phyloP scores from a whole-genome alignment of 2,329 filamentous ascomycete genomes.

The Domatiomyces globalis region DNA sequence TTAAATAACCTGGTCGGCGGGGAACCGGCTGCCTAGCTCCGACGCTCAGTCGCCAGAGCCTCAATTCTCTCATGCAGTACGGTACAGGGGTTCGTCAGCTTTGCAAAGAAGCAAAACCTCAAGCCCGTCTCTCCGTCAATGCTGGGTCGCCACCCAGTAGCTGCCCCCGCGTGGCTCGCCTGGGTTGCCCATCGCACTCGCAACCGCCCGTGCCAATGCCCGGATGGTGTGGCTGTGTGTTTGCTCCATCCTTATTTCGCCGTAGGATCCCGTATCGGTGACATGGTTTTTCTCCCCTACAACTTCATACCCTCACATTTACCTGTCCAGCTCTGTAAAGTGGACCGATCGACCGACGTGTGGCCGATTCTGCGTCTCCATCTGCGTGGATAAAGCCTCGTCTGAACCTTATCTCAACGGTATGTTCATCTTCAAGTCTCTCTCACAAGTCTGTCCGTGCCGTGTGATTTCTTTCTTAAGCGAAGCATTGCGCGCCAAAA shows the following conservation, averaged over 20 bases:
- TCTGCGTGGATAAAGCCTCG: background rate
- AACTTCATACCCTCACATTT: background rate
- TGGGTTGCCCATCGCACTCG: background rate
- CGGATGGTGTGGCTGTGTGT: no score
- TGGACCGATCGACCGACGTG: background rate
- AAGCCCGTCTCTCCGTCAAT: background rate
- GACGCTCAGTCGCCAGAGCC: background rate
- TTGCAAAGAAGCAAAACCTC: no score
- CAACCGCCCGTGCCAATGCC: no score
- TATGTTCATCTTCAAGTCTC: background rate
- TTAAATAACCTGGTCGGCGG: no score
- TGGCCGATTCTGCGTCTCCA: background rate
- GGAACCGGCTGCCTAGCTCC: background rate
- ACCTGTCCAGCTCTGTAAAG: background rate
- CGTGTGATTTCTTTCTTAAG: background rate
- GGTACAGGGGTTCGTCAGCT: no score
- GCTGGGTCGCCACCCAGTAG: background rate
- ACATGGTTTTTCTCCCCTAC: background rate
- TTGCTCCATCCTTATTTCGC: background rate
- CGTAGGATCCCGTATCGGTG: background rate
- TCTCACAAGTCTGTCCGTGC: background rate
- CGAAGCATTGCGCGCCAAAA: background rate
- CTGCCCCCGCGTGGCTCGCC: background rate
- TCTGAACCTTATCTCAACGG: background rate
- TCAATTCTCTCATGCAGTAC: background rate